These are phyloP conservation scores for Diutina mesorugosa DNA, from an alignment of 1,139 yeast genomes.

Conservation along the genomic window DNA sequence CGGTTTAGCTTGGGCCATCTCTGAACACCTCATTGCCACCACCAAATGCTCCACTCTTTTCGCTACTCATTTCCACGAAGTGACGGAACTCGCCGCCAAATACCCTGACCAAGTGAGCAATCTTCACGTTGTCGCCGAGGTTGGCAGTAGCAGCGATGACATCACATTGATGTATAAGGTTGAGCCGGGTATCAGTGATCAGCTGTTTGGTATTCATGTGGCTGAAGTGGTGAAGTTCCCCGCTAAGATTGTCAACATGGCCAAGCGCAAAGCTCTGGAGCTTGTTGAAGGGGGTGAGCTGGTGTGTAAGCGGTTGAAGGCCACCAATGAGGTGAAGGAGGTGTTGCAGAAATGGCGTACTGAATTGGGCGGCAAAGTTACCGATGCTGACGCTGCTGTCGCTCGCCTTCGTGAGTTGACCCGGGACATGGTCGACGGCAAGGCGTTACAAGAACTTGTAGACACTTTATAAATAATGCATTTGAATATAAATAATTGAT, in stretches of 20 bases:
- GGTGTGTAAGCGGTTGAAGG: conserved; percentile 12
- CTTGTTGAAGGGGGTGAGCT: conserved; percentile 53
- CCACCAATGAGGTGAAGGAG: not conserved
- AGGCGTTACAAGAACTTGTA: not conserved
- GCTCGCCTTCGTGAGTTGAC: not conserved
- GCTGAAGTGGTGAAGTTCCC: conserved; percentile 95
- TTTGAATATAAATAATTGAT: not conserved
- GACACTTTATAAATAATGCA: not conserved
- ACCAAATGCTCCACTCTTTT: conserved; percentile 72
- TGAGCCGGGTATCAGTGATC: conserved; percentile 85
- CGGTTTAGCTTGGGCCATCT: conserved; percentile 94
- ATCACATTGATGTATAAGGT: conserved; percentile 84
- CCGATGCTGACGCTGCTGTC: not conserved
- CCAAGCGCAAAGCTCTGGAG: conserved; percentile 85
- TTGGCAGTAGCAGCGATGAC: conserved; percentile 46
- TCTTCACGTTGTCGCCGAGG: conserved; percentile 89
- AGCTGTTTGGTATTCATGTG: conserved; percentile 94
- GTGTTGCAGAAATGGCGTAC: not conserved
- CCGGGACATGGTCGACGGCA: not conserved
- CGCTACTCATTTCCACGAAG: conserved; percentile 96
- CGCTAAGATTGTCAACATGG: conserved; percentile 77
- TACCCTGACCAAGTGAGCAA: conserved; percentile 52
- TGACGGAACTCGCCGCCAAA: conserved; percentile 62
- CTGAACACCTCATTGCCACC: conserved; percentile 65
- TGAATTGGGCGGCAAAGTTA: not conserved